phyloP scores from a whole-genome alignment of 352 stramenopile genomes.

The Phytophthora hybrid region DNA sequence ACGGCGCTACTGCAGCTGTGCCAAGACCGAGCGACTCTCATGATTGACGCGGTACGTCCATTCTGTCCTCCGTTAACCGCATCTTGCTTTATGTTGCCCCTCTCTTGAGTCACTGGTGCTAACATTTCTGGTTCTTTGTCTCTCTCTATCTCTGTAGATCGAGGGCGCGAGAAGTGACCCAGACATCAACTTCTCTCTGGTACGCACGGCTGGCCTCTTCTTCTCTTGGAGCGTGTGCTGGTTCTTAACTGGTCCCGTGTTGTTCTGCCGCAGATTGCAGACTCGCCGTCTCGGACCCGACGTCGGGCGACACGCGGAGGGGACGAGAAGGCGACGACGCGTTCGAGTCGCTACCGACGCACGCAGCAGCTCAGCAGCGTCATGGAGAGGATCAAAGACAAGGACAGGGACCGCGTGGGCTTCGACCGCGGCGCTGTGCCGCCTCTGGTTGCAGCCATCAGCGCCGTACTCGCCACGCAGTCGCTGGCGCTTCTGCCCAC shows the following conservation, averaged over 20 bases:
- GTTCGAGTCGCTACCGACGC: constrained; percentile 29
- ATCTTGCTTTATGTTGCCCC: background rate
- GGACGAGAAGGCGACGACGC: constrained; percentile 25
- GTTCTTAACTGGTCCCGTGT: background rate
- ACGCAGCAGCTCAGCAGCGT: constrained; percentile 26
- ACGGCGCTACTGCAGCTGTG: constrained; percentile 74
- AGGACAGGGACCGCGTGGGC: constrained; percentile 36
- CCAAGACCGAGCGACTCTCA: constrained; percentile 68
- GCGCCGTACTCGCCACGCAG: constrained; percentile 8
- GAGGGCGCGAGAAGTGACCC: constrained; percentile 72
- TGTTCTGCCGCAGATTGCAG: constrained; percentile 22
- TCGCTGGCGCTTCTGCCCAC: constrained; percentile 14
- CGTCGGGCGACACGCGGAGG: constrained; percentile 31
- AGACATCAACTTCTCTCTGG: constrained; percentile 68
- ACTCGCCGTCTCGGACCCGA: constrained; percentile 24
- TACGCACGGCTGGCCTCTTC: constrained; percentile 25
- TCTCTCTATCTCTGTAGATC: constrained; percentile 45
- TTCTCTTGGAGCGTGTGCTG: background rate
- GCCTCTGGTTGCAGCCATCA: background rate
- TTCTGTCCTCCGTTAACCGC: background rate
- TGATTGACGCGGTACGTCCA: constrained; percentile 77
- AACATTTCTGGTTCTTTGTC: constrained; percentile 9
- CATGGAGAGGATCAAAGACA: constrained; percentile 36
- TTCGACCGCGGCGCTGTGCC: constrained; percentile 52
- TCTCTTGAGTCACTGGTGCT: background rate